A percentile compares a stretch with the other conserved stretches of the same genome.
Conservation (phyloP, 2,329 filamentous ascomycete genomes). For the Knoxdaviesia proteae region DNA sequence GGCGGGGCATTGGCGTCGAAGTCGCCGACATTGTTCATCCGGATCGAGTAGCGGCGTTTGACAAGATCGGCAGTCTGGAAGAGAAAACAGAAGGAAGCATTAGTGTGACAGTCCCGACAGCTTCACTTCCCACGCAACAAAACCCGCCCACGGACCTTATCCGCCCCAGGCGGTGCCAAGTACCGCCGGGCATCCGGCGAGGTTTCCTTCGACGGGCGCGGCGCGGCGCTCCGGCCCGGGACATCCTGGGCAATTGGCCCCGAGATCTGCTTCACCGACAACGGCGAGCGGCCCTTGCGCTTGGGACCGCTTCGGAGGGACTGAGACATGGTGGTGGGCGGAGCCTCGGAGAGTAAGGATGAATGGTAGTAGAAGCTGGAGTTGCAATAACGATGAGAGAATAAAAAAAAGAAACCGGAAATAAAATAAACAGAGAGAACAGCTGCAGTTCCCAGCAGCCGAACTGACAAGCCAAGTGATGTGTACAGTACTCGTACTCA, state of each 20-base stretch:
- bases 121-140: not conserved
- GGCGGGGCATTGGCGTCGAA: conserved; percentile 49
- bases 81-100: conserved; percentile 7
- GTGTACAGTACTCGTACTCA: too few species aligned
- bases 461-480: too few species aligned
- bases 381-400: too few species aligned
- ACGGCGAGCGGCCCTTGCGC: conserved; percentile 37
- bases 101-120: not conserved
- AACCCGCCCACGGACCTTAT: conserved; percentile 24
- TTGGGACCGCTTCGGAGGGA: conserved; percentile 41
- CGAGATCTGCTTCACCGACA: conserved; percentile 43
- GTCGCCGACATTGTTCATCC: conserved; percentile 59
- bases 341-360: not conserved
- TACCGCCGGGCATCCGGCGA: conserved; percentile 20
- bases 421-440: too few species aligned
- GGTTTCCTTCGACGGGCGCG: conserved; percentile 6
- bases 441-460: too few species aligned
- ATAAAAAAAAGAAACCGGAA: too few species aligned
- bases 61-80: conserved; percentile 57
- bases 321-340: conserved; percentile 29
- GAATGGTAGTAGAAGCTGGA: not conserved
- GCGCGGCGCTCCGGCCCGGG: conserved; percentile 7
- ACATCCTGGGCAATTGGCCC: conserved; percentile 34
- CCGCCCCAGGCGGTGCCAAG: conserved; percentile 28
- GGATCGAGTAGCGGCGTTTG: conserved; percentile 82